These are phyloP conservation scores for Penicillium palitans DNA, from an alignment of 2,329 filamentous ascomycete species.

Conservation along the genomic window DNA sequence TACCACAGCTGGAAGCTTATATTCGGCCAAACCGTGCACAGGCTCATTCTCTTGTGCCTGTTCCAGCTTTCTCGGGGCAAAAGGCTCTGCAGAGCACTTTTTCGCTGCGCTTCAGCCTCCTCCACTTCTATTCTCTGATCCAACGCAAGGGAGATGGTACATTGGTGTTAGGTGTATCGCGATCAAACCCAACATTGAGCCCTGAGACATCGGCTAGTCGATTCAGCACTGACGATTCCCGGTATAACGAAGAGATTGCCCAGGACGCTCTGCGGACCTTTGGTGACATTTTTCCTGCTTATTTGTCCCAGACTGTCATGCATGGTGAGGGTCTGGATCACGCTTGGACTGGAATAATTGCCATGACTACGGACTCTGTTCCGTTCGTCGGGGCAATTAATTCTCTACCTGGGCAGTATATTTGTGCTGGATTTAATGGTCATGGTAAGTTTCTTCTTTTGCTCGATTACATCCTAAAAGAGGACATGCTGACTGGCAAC, in stretches of 20 bases:
- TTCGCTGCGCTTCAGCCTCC: constrained; percentile 49
- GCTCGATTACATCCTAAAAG: background rate
- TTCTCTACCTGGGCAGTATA: constrained; percentile 46
- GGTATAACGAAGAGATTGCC: constrained; percentile 44
- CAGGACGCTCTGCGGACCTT: constrained; percentile 42
- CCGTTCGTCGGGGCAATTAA: constrained; percentile 49
- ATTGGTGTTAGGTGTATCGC: constrained; percentile 46
- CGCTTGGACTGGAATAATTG: constrained; percentile 52
- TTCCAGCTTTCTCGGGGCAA: constrained; percentile 36
- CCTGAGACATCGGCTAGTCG: constrained; percentile 29
- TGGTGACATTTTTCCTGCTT: constrained; percentile 36
- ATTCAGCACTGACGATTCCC: constrained; percentile 43
- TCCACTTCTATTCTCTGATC: constrained; percentile 54
- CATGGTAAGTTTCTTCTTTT: constrained; percentile 35
- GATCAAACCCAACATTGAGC: constrained; percentile 45
- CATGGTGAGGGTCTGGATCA: constrained; percentile 50
- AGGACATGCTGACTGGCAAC: background rate
- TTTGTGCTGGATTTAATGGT: constrained; percentile 54
- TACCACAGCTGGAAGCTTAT: constrained; percentile 27
- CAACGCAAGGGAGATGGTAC: constrained; percentile 48
- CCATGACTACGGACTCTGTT: constrained; percentile 50
- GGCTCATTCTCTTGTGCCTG: constrained; percentile 48
- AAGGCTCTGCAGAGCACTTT: constrained; percentile 43
- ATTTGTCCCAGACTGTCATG: constrained; percentile 6
- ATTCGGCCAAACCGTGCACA: constrained; percentile 49